Conservation (phyloP, 257 asterid genomes). For the Eustoma russellianum region DNA sequence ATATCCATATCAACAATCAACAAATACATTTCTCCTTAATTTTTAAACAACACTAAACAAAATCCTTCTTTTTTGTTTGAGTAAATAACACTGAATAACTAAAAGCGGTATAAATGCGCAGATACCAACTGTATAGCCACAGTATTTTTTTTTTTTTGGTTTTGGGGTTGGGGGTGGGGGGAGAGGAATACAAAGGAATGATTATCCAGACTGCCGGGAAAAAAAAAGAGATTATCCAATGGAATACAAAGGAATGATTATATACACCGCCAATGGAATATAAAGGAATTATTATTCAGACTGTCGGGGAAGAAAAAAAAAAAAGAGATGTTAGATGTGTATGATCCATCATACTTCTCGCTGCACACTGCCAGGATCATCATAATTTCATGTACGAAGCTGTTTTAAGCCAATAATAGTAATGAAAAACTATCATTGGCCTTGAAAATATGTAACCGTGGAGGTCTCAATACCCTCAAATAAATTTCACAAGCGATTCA, state of each 20-base stretch:
- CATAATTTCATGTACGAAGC: constrained; percentile 58
- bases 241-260: background rate
- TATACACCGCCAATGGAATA: background rate
- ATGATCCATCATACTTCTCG: constrained; percentile 95
- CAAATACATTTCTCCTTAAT: too few species aligned
- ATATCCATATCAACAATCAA: background rate
- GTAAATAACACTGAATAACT: constrained; percentile 5
- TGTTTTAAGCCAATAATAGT: constrained; percentile 34
- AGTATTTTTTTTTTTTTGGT: constrained; percentile 12
- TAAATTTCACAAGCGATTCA: too few species aligned
- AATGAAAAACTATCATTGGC: constrained; percentile 35
- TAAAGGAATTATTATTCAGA: background rate
- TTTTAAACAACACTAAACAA: too few species aligned
- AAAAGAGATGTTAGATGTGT: too few species aligned
- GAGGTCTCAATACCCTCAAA: background rate
- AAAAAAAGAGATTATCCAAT: constrained; percentile 19
- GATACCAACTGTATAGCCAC: too few species aligned
- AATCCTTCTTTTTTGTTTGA: too few species aligned
- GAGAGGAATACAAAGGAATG: too few species aligned
- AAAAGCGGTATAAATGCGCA: constrained; percentile 1
- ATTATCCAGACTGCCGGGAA: too few species aligned
- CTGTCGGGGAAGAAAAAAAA: background rate
- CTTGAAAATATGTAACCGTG: background rate
- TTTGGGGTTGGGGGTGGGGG: too few species aligned
- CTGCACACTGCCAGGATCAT: constrained; percentile 99